Percentiles rank a stretch among this genome's conserved stretches.
These are phyloP conservation scores for Cyclotella kingstonii DNA, from an alignment of 108 stramenopile species.

Conservation along the genomic window DNA sequence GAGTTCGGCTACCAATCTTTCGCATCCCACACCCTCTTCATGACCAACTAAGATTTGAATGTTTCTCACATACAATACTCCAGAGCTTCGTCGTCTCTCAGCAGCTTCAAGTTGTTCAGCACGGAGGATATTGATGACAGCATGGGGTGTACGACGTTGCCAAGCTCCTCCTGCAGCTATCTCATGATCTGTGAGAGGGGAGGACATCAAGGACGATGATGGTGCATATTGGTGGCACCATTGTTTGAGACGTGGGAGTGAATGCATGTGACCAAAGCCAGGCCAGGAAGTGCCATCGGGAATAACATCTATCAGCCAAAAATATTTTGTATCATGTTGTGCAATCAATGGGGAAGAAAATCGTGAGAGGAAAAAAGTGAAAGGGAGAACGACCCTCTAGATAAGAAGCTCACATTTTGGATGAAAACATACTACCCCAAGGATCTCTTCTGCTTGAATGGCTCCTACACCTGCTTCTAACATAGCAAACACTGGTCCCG, in stretches of 20 bases:
- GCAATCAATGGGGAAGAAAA: not conserved
- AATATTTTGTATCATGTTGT: not conserved
- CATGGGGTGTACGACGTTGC: slow-evolving; percentile 80
- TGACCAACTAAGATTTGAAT: slow-evolving; percentile 52
- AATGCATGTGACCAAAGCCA: slow-evolving; percentile 89
- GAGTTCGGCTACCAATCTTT: slow-evolving; percentile 55
- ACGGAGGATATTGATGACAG: slow-evolving; percentile 76
- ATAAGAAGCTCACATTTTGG: slow-evolving; percentile 60
- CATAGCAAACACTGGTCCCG: slow-evolving; percentile 81
- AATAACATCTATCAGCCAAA: slow-evolving; percentile 45
- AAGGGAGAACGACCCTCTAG: too few species aligned
- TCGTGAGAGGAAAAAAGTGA: not conserved
- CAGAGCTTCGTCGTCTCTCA: slow-evolving; percentile 56
- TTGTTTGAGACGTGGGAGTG: slow-evolving; percentile 66
- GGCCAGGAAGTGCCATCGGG: slow-evolving; percentile 75
- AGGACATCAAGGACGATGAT: slow-evolving; percentile 2
- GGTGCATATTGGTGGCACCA: slow-evolving; percentile 47
- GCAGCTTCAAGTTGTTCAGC: slow-evolving; percentile 79
- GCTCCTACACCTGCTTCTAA: slow-evolving; percentile 72
- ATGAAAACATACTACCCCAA: slow-evolving; percentile 86
- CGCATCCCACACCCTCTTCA: slow-evolving; percentile 51
- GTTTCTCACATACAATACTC: slow-evolving; percentile 61
- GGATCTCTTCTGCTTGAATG: slow-evolving; percentile 52
- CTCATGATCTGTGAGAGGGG: slow-evolving; percentile 42
- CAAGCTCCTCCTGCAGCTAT: slow-evolving; percentile 84